Conservation (phyloP, 2,329 filamentous ascomycete genomes). For the Trichoderma koningii region DNA sequence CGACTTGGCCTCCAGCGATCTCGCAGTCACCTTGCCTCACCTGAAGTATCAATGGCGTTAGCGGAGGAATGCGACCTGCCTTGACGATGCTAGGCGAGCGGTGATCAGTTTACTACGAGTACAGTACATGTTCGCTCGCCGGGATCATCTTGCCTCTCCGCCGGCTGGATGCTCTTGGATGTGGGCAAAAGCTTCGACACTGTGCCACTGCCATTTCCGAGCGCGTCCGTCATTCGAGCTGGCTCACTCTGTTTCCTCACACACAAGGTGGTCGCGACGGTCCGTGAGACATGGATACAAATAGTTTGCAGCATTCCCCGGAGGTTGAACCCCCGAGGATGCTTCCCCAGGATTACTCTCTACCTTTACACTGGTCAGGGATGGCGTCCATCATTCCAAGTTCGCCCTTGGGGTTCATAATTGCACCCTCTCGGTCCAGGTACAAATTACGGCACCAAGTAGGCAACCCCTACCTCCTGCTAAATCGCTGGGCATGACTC, state of each 20-base stretch:
- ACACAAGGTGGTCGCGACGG: conserved; percentile 18
- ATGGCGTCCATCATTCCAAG: conserved; percentile 14
- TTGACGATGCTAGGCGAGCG: conserved; percentile 7
- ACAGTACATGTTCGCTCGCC: not conserved
- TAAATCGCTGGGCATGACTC: conserved; percentile 12
- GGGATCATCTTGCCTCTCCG: not conserved
- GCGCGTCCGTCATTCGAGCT: conserved; percentile 7
- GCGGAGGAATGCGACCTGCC: conserved; percentile 10
- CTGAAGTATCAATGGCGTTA: conserved; percentile 19
- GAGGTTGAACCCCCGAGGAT: not conserved
- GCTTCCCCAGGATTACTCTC: conserved; percentile 23
- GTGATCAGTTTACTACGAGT: not conserved
- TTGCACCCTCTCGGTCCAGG: conserved; percentile 2
- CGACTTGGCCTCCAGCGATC: conserved; percentile 5
- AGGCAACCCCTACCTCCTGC: not conserved
- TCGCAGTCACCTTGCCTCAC: conserved; percentile 21
- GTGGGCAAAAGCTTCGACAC: not conserved
- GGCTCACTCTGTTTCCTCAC: conserved; percentile 14
- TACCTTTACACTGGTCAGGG: not conserved
- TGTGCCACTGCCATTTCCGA: not conserved
- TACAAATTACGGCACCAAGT: not conserved
- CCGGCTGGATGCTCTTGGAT: not conserved
- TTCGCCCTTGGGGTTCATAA: not conserved
- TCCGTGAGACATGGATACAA: conserved; percentile 19
- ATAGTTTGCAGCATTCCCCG: not conserved